A percentile compares a stretch with the other conserved stretches of the same genome.
phyloP scores from a whole-genome alignment of 805 yeast genomes.

The Ogataea chonburiensis region DNA sequence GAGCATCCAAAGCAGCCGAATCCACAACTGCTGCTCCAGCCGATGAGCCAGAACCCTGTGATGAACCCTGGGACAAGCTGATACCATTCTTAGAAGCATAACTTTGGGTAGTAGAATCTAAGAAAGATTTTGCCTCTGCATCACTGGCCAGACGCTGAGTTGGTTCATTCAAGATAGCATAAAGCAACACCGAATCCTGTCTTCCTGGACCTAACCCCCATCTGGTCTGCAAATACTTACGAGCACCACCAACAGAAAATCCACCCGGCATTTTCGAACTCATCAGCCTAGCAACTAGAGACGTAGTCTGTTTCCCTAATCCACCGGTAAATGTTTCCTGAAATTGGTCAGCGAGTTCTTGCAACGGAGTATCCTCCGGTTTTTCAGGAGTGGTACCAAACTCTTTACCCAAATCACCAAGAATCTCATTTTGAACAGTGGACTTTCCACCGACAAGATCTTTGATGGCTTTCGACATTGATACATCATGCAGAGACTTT shows the following conservation, averaged over 20 bases:
- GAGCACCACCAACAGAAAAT: conserved; percentile 84
- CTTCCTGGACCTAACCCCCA: conserved; percentile 94
- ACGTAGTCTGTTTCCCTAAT: conserved; percentile 90
- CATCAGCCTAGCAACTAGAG: conserved; percentile 86
- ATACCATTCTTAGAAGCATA: conserved; percentile 85
- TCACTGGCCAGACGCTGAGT: conserved; percentile 83
- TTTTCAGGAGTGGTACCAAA: conserved; percentile 98
- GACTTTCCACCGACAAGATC: conserved; percentile 98
- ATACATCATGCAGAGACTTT: conserved; percentile 81
- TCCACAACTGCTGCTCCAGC: conserved; percentile 88
- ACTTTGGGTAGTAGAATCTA: conserved; percentile 78
- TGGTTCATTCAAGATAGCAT: conserved; percentile 88
- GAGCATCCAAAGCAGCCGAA: conserved; percentile 89
- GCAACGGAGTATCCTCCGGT: conserved; percentile 97
- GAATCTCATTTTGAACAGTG: conserved; percentile 96
- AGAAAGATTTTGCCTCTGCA: conserved; percentile 84
- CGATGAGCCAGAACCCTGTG: conserved; percentile 50
- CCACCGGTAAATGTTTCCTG: conserved; percentile 87
- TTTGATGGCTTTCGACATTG: conserved; percentile 90
- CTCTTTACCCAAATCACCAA: conserved; percentile 98
- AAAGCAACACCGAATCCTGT: conserved; percentile 84
- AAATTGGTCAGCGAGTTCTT: conserved; percentile 92
- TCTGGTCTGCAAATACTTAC: conserved; percentile 87
- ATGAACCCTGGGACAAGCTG: conserved; percentile 64
- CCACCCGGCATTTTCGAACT: conserved; percentile 99